These are phyloP conservation scores for Protea cynaroides DNA, from an alignment of 164 flowering plant genomes.

Conservation along the genomic window DNA sequence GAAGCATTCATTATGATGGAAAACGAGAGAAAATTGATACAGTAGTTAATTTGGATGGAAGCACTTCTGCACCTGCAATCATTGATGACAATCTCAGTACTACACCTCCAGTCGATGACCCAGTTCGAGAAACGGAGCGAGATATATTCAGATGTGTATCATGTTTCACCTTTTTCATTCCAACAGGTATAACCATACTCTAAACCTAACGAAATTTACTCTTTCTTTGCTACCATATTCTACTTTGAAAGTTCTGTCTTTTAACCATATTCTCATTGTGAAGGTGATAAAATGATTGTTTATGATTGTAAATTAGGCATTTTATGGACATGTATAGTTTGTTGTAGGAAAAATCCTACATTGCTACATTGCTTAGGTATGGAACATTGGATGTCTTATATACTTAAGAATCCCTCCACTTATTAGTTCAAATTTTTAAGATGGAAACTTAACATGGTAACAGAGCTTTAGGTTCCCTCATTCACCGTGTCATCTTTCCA, in stretches of 20 bases:
- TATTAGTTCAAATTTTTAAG: too few species aligned
- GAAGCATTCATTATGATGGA: slow-evolving; percentile 11
- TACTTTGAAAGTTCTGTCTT: neutral
- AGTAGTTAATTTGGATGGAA: slow-evolving; percentile 8
- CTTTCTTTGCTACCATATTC: neutral
- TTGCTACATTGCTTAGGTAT: too few species aligned
- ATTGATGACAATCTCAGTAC: slow-evolving; percentile 8
- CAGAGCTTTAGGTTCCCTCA: too few species aligned
- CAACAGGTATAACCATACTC: slow-evolving; percentile 39
- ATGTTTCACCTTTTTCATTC: slow-evolving; percentile 70
- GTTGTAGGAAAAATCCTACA: too few species aligned
- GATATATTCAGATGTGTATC: slow-evolving; percentile 64
- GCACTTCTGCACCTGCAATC: too few species aligned
- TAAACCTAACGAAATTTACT: neutral
- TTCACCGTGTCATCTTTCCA: too few species aligned
- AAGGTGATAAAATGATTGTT: neutral
- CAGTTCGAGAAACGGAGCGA: slow-evolving; percentile 23
- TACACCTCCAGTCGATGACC: slow-evolving; percentile 13
- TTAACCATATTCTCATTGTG: neutral
- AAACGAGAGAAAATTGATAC: slow-evolving; percentile 30
- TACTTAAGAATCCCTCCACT: too few species aligned
- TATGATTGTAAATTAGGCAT: neutral
- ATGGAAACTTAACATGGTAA: too few species aligned
- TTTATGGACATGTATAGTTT: too few species aligned
- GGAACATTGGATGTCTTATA: too few species aligned